Evolutionary conservation across 768 basidiomycete species (phyloP).

Genomic region (Stropharia rugosoannulata): DNA sequence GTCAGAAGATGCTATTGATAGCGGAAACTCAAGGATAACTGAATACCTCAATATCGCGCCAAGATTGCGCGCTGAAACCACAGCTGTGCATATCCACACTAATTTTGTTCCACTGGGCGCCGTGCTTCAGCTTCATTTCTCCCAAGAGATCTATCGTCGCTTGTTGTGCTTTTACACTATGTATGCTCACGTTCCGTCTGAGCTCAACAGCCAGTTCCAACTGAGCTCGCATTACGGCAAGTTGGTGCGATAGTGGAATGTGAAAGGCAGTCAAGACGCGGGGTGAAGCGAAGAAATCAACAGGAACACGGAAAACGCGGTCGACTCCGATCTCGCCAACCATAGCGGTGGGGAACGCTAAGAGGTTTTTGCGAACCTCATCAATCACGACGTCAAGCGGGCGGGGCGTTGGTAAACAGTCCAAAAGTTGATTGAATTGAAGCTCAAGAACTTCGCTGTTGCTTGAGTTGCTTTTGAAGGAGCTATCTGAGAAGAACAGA

Average conservation of each 20-base stretch:
- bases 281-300: conserved; percentile 45
- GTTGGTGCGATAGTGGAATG: conserved; percentile 79
- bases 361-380: conserved; percentile 60
- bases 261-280: conserved; percentile 74
- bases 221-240: conserved; percentile 79
- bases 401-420: conserved; percentile 70
- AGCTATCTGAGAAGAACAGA: conserved; percentile 53
- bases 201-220: conserved; percentile 82
- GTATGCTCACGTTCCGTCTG: conserved; percentile 77
- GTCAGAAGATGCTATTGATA: not conserved
- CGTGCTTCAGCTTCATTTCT: conserved; percentile 56
- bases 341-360: conserved; percentile 68
- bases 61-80: conserved; percentile 76
- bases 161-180: conserved; percentile 79
- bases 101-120: conserved; percentile 55
- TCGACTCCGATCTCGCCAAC: conserved; percentile 95
- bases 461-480: conserved; percentile 13
- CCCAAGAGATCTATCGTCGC: conserved; percentile 67
- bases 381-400: conserved; percentile 56
- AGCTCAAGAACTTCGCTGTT: conserved; percentile 28
- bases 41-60: conserved; percentile 72
- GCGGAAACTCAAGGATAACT: not conserved
- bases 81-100: conserved; percentile 92
- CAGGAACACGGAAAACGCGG: conserved; percentile 72
- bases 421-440: conserved; percentile 56